Base-by-base conservation (phyloP, 1,284 basidiomycete genomes). In the Neonothopanus nambi region DNA sequence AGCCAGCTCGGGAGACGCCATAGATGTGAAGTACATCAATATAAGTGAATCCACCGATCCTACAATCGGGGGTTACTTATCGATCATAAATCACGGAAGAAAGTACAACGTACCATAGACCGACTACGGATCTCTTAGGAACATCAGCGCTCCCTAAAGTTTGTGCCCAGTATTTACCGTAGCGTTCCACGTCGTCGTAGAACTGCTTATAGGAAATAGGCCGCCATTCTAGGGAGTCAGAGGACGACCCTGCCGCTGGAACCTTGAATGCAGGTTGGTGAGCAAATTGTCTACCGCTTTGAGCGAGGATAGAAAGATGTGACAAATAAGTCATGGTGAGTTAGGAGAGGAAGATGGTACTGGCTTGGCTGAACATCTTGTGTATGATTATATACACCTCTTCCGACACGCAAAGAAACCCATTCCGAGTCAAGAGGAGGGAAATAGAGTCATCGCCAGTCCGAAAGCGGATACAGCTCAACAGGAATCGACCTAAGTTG, bases 11-110 rank as follows among this genome's bases (percentile, higher is more conserved):
- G 7, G 84, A 83, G 52, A 89, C 70, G 48, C 82, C 82, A 63
- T 88, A 89, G 57, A 89, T 83, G 58, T 86, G 84, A 18, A 89
- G 67, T 26, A 83, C 78, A 64, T 89, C 87, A 36, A 73, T 66
- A 62, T 89, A 89, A 26, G 80, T 77, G 71, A 83, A 78, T 2
- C 87, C 87, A 26, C 79, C 75, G 36, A 89, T 67, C 87, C 87
- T 89, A 30, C 23, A 5, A 23, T 58, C 41, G 52, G 43, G 41
- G 42, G 23, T 44, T 21, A 52, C 47, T 42, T 23, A 24, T 30
- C 37, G 47, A 28, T 45, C 13, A 13, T 17, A 13, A 6, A 13
- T 47, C 18, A 37, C 36, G 20, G 26, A 39, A 28, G 49, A 51
- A 43, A n/a, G 43, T 54, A 41, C n/a, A n/a, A 71, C 77, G 56